These are phyloP conservation scores for Acacia melanoxylon DNA, from an alignment of 306 rosid species.

Conservation along the genomic window DNA sequence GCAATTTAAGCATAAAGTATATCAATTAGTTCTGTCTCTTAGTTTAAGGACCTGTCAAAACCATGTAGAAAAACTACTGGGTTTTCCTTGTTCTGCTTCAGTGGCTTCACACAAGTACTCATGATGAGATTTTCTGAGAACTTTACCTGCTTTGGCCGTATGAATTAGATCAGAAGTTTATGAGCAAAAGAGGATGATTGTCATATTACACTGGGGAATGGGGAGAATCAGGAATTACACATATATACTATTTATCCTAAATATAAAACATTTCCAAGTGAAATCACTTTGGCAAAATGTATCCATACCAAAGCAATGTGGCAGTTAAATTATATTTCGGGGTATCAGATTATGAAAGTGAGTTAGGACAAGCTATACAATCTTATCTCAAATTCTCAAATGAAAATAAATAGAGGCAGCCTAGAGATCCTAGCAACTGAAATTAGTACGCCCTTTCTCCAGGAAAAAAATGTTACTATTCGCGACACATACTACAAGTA, in stretches of 20 bases:
- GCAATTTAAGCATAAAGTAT: conserved; percentile 25
- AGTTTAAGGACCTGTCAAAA: conserved; percentile 74
- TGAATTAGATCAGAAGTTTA: conserved; percentile 14
- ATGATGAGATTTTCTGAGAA: conserved; percentile 59
- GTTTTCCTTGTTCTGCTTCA: conserved; percentile 50
- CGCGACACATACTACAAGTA: background rate
- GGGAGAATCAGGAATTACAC: background rate
- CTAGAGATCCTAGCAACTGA: conserved; percentile 14
- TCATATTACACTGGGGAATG: background rate
- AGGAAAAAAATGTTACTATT: background rate
- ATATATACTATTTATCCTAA: background rate
- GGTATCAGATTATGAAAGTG: background rate
- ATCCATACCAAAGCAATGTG: background rate
- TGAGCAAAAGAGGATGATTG: background rate
- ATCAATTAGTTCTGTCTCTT: conserved; percentile 4
- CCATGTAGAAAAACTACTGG: conserved; percentile 94
- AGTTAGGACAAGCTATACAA: background rate
- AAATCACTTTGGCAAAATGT: background rate
- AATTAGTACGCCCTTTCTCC: background rate
- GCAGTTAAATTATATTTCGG: conserved; percentile 3
- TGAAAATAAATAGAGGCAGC: background rate
- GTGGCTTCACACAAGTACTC: conserved; percentile 90
- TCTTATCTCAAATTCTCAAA: background rate
- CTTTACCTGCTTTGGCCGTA: conserved; percentile 51
- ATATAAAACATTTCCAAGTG: background rate